Base-by-base conservation (phyloP, 192 early-diverging fungal species). In the Umbelopsis ramanniana region DNA sequence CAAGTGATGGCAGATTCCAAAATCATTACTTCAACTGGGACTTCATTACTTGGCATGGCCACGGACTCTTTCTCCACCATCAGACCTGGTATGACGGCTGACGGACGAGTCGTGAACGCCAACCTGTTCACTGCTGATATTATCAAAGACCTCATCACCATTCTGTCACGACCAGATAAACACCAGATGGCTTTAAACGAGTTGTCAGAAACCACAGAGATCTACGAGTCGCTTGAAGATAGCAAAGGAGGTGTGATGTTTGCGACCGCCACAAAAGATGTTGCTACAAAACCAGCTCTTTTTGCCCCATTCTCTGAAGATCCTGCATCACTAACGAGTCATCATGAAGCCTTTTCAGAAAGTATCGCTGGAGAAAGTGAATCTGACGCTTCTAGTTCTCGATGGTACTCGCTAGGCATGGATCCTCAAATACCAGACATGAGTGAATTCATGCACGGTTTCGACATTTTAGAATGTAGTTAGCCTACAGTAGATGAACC, bases 351-450 rank as follows among this genome's bases (percentile, higher is more conserved):
- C 48, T 50, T 50, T 50, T n/a, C 15, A 0, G 48, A 50, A 50
- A 50, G 48, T 19, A 19, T 63, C 15, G 11, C 57, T 43, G 19
- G 11, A 46, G 67, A 23, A 40, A 24, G 46, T 5, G 45, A 68
- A 43, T 17, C 21, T 21, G n/a, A 21, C n/a, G 0, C 67, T 45
- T 46, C 43, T 21, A 29, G 46, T 21, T 48, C 67, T 14, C 29
- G 46, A 14, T 72, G 71, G 71, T 72, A 72, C 22, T 23, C 57
- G 35, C 10, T 66, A 33, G 71, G 71, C 24, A 72, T 72, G 71
- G 71, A 72, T 66, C 57, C 40, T 29, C 55, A 66, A n/a, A 60
- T 72, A 66, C 71, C 57, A 63, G 57, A 63, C 33, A 37, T 63
- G 57, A 63, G 57, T 26, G 57, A 63, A 37, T 63, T 29, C 26